Evolutionary conservation across 495 filamentous ascomycete genomes (phyloP).

Genomic region (Neurospora sp.): DNA sequence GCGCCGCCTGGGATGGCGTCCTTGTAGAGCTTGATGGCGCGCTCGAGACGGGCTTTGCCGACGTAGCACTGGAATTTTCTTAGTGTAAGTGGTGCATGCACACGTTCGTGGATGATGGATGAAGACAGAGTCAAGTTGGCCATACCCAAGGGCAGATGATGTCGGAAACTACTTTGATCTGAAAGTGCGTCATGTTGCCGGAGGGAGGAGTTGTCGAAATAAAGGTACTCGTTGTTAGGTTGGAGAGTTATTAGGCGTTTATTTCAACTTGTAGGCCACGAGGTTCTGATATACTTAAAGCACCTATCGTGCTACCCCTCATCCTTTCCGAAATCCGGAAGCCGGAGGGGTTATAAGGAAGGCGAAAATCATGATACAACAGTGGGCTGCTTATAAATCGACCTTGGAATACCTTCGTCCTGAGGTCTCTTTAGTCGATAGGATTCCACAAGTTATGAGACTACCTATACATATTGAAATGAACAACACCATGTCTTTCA

Average conservation of each 20-base stretch:
- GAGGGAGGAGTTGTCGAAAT: not conserved
- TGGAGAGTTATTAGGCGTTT: not conserved
- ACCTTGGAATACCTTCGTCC: not conserved
- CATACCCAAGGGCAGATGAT: conserved; percentile 65
- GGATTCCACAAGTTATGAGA: not conserved
- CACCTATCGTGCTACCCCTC: not conserved
- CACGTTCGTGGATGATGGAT: too few relatives aligned
- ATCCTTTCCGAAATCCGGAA: not conserved
- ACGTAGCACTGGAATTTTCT: conserved; percentile 56
- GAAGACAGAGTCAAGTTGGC: not conserved
- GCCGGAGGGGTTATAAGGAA: not conserved
- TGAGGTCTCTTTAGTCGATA: not conserved
- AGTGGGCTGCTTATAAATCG: not conserved
- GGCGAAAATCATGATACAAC: not conserved
- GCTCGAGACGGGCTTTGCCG: conserved; percentile 64
- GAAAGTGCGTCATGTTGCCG: conserved; percentile 60
- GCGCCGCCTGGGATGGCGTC: conserved; percentile 42
- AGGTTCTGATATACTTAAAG: not conserved
- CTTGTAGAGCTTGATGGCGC: conserved; percentile 58
- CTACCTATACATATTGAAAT: not conserved
- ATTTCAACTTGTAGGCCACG: not conserved
- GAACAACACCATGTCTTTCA: not conserved
- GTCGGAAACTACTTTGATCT: conserved; percentile 67
- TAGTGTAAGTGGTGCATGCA: not conserved
- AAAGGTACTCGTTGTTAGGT: not conserved